Evolutionary conservation across 768 basidiomycete genomes (phyloP).

Genomic region (Mycena polygramma): DNA sequence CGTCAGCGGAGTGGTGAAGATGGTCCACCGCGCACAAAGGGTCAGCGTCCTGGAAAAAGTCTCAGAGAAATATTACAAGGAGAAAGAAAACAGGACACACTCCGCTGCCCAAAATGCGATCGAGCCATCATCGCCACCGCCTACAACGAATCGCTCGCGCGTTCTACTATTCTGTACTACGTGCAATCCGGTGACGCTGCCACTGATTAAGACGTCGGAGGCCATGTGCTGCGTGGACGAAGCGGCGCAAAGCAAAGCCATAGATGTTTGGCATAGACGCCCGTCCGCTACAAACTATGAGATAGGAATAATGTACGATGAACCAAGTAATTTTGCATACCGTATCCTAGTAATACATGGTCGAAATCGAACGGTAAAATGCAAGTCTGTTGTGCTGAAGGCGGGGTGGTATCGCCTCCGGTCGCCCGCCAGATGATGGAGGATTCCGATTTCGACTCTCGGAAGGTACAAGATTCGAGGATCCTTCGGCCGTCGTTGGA

Average conservation of each 20-base stretch:
- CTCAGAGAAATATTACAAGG: background rate
- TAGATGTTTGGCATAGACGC: constrained; percentile 58
- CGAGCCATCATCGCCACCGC: constrained; percentile 84
- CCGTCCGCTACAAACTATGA: constrained; percentile 62
- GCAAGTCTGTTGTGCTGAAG: constrained; percentile 45
- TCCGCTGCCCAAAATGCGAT: constrained; percentile 78
- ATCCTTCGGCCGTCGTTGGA: constrained; percentile 35
- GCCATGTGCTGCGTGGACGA: constrained; percentile 47
- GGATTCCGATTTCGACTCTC: constrained; percentile 8
- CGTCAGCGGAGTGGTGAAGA: constrained; percentile 76
- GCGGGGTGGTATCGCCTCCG: background rate
- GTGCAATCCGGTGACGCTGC: constrained; percentile 64
- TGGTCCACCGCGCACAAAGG: constrained; percentile 77
- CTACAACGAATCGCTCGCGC: constrained; percentile 73
- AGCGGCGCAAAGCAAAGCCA: constrained; percentile 53
- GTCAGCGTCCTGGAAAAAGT: constrained; percentile 65
- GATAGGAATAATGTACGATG: constrained; percentile 35
- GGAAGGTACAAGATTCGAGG: constrained; percentile 23
- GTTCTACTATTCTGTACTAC: constrained; percentile 69
- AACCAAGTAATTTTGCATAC: constrained; percentile 54
- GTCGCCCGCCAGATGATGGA: constrained; percentile 23
- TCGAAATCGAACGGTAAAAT: constrained; percentile 71
- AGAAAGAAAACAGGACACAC: constrained; percentile 53
- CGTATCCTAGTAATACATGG: constrained; percentile 71
- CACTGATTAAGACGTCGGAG: constrained; percentile 64